Conservation (phyloP, 2,329 filamentous ascomycete species). For the Aspergillus vadensis region DNA sequence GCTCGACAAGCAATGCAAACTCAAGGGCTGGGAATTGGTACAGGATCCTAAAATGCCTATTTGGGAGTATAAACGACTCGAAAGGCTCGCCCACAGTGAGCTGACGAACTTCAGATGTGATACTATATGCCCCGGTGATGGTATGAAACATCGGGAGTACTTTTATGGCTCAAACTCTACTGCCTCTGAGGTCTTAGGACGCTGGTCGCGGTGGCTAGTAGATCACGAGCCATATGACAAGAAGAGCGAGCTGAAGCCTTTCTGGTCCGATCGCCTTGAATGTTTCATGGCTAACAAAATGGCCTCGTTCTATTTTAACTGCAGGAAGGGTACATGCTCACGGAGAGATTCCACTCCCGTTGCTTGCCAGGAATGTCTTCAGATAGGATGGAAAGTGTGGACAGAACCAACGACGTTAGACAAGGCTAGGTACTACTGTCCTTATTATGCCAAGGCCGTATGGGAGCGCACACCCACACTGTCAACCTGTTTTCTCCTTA, state of each 20-base stretch:
- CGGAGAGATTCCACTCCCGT: neutral
- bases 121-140: conserved; percentile 9
- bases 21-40: conserved; percentile 1
- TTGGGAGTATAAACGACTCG: conserved; percentile 15
- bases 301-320: conserved; percentile 13
- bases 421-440: conserved; percentile 9
- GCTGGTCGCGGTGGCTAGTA: conserved; percentile 18
- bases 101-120: conserved; percentile 13
- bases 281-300: neutral
- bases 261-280: conserved; percentile 17
- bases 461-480: neutral
- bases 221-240: conserved; percentile 13
- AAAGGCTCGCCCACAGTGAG: conserved; percentile 16
- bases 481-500: neutral
- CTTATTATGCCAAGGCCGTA: conserved; percentile 1
- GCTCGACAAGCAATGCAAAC: conserved; percentile 12
- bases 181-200: conserved; percentile 12
- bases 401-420: conserved; percentile 4
- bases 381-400: conserved; percentile 18
- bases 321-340: neutral
- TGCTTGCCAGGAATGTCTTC: conserved; percentile 19
- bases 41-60: conserved; percentile 6
- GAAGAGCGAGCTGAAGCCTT: conserved; percentile 11
- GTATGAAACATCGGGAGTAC: conserved; percentile 1
- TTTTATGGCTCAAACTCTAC: neutral